phyloP scores from a whole-genome alignment of 1,284 basidiomycete species.

The Pisolithus thermaeus region DNA sequence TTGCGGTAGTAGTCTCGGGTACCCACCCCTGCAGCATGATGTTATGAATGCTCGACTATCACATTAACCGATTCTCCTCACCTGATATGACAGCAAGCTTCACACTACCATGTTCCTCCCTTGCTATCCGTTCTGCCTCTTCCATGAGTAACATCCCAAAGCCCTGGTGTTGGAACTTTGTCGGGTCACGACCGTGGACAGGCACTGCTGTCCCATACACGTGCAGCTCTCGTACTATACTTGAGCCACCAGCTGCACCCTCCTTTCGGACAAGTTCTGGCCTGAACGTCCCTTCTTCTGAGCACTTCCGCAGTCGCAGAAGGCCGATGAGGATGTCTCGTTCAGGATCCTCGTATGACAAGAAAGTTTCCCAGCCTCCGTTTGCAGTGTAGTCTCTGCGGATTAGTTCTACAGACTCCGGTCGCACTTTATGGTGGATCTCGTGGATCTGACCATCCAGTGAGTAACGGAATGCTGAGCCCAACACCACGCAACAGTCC shows the following conservation, averaged over 20 bases:
- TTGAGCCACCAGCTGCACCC: conserved; percentile 73
- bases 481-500: neutral
- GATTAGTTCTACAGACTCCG: conserved; percentile 95
- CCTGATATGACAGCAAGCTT: conserved; percentile 97
- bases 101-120: conserved; percentile 92
- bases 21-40: conserved; percentile 62
- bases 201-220: conserved; percentile 99
- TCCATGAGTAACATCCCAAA: conserved; percentile 99
- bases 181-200: conserved; percentile 95
- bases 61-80: conserved; percentile 24
- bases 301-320: conserved; percentile 90
- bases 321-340: conserved; percentile 95
- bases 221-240: conserved; percentile 94
- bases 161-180: conserved; percentile 96
- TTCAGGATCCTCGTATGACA: conserved; percentile 98
- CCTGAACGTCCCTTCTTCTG: conserved; percentile 92
- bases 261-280: conserved; percentile 80
- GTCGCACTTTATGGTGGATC: conserved; percentile 96
- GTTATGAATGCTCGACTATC: conserved; percentile 3
- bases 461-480: conserved; percentile 1
- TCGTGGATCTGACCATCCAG: conserved; percentile 74
- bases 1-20: conserved; percentile 93
- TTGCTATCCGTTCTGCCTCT: conserved; percentile 97
- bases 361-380: conserved; percentile 98
- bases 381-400: conserved; percentile 96